These are phyloP conservation scores for Capsicum chinense DNA, from an alignment of 257 asterid species.

Conservation along the genomic window DNA sequence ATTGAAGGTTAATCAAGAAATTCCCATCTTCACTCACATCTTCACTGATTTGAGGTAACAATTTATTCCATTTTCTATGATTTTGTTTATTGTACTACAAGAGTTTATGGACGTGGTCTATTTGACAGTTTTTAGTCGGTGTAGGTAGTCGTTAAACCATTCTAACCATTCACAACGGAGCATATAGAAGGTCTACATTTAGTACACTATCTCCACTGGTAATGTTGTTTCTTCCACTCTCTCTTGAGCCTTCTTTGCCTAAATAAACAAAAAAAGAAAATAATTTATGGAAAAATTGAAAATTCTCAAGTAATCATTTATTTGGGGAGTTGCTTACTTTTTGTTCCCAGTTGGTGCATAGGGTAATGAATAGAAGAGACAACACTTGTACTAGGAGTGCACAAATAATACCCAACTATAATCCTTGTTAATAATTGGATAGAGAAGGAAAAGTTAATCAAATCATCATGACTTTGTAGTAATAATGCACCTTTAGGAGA, in stretches of 20 bases:
- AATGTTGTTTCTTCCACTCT: no score
- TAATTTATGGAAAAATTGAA: background rate
- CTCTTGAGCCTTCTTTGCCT: background rate
- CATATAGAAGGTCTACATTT: no score
- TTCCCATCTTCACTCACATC: no score
- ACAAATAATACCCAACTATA: slow-evolving; percentile 33
- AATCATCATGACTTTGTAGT: background rate
- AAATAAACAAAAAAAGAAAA: background rate
- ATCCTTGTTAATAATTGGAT: slow-evolving; percentile 49
- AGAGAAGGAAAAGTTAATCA: background rate
- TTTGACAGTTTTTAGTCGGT: background rate
- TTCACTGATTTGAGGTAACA: no score
- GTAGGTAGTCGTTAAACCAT: no score
- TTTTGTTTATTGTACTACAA: no score
- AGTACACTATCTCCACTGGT: no score
- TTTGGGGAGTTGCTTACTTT: slow-evolving; percentile 51
- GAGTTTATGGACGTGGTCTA: background rate
- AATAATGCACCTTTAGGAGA: slow-evolving; percentile 39
- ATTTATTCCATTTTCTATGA: no score
- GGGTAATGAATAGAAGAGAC: slow-evolving; percentile 45
- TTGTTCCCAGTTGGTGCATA: slow-evolving; percentile 59
- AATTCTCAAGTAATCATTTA: background rate
- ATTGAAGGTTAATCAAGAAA: no score
- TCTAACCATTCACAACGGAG: no score
- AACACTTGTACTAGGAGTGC: slow-evolving; percentile 67